phyloP scores from a whole-genome alignment of 495 filamentous ascomycete genomes.

The Penicillium verhagenii region DNA sequence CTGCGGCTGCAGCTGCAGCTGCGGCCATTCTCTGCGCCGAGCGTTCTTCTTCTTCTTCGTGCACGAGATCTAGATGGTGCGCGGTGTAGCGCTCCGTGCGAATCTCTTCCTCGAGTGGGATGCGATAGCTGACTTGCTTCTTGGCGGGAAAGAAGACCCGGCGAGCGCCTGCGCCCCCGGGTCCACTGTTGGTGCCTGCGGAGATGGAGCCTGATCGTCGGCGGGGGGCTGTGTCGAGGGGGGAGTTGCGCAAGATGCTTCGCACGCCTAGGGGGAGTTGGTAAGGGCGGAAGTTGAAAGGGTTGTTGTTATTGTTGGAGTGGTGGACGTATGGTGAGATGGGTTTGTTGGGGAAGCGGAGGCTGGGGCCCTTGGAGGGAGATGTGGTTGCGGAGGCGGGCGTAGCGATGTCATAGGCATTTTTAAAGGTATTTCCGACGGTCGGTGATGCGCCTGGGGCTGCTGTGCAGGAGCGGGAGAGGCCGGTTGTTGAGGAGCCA shows the following conservation, averaged over 20 bases:
- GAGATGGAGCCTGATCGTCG: constrained; percentile 42
- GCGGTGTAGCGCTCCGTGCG: constrained; percentile 50
- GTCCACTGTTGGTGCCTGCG: constrained; percentile 28
- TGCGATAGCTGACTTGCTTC: constrained; percentile 56
- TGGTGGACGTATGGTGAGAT: constrained; percentile 22
- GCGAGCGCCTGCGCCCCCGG: constrained; percentile 32
- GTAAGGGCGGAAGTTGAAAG: constrained; percentile 52
- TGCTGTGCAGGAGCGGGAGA: constrained; percentile 56
- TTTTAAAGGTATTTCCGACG: constrained; percentile 77
- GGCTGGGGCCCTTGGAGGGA: constrained; percentile 26
- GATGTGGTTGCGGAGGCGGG: constrained; percentile 59
- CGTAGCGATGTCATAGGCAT: constrained; percentile 69
- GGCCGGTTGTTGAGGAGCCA: constrained; percentile 52
- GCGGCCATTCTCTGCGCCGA: too few species aligned
- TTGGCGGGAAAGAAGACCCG: constrained; percentile 56
- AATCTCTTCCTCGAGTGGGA: constrained; percentile 56
- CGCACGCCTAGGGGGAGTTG: constrained; percentile 62
- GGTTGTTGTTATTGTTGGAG: constrained; percentile 23
- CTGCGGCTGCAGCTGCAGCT: too few species aligned
- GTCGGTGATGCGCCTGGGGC: constrained; percentile 70
- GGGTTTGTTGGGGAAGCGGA: constrained; percentile 36
- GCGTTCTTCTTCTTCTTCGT: constrained; percentile 3
- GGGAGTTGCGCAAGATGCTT: constrained; percentile 78
- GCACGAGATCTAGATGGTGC: constrained; percentile 38
- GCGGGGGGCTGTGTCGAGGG: constrained; percentile 40